phyloP scores from a whole-genome alignment of 192 early-diverging fungal genomes.

The Ambispora gerdemannii region DNA sequence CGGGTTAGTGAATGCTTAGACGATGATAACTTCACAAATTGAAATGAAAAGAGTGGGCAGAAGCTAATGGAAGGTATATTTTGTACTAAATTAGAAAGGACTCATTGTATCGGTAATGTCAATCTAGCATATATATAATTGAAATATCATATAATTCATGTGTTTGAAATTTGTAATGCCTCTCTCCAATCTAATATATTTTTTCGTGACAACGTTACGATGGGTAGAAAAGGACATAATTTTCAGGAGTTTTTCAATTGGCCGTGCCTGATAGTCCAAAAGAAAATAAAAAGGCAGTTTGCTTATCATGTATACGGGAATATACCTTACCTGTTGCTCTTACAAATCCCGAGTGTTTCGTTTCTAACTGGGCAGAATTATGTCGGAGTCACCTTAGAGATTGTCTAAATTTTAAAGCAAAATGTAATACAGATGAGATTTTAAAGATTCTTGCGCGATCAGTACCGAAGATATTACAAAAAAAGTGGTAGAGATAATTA shows the following conservation, averaged over 20 bases:
- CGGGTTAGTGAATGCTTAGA: no score
- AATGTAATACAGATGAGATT: not conserved
- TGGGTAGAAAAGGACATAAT: slow-evolving; percentile 7
- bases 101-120: no score
- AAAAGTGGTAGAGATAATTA: not conserved
- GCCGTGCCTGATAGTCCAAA: not conserved
- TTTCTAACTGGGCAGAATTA: slow-evolving; percentile 5
- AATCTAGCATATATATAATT: no score
- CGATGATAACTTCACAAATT: no score
- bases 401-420: not conserved
- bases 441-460: not conserved
- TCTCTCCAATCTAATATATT: no score
- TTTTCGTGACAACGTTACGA: not conserved
- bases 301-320: not conserved
- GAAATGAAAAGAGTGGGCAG: no score
- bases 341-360: not conserved
- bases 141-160: no score
- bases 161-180: no score
- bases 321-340: slow-evolving; percentile 1
- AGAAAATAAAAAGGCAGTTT: slow-evolving; percentile 7
- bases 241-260: not conserved
- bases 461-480: not conserved
- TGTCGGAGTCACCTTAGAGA: not conserved
- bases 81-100: no score
- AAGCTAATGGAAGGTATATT: no score